Evolutionary conservation across 805 yeast genomes (phyloP), one percentile per base, ranked within the genome.

Genomic region (Candida xiaguanensis): DNA sequence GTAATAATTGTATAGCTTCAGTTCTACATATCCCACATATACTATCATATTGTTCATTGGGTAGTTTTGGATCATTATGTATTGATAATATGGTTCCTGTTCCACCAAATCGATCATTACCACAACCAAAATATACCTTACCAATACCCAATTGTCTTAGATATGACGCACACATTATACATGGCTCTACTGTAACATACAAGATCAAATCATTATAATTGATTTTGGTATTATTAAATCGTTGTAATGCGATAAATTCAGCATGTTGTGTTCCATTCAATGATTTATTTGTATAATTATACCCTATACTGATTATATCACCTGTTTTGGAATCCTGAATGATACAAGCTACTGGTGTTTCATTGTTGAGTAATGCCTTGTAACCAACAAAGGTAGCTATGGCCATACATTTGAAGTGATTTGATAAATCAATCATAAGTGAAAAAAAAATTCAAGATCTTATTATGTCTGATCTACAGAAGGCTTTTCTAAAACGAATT

Each of bases 141-240:
- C 77, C 61, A 8, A 93, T 78, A 1, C 84, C 82, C 33, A 90
- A 58, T 50, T 93, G 99, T 42, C 90, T 73, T 29, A 93, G 62
- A 2, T 95, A 89, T 29, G 93, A 80, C 0, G 96, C 98, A 65
- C 99, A 93, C 99, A 93, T 93, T 6, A 93, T 84, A 56, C 99
- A 93, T 0, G 99, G 99, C 60, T 93, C 99, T 0, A 93, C 97
- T 0, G 98, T 89, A 18, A 93, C 99, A 58, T 89, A 91, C 6
- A 93, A 68, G 22, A 78, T 80, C 3, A 85, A 69, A 18, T 80
- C 75, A 27, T 59, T 51, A 50, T 87, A 77, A 8, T 39, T 22
- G 2, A 38, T 18, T 18, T 40, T 31, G 8, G 26, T 14, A 15
- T 36, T 14, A 12, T 44, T 49, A n/a, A 51, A 29, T 30, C 52